A percentile compares a stretch with the other conserved stretches of the same genome.
Conservation (phyloP, 2,329 filamentous ascomycete genomes). For the Epichloe hybrida region DNA sequence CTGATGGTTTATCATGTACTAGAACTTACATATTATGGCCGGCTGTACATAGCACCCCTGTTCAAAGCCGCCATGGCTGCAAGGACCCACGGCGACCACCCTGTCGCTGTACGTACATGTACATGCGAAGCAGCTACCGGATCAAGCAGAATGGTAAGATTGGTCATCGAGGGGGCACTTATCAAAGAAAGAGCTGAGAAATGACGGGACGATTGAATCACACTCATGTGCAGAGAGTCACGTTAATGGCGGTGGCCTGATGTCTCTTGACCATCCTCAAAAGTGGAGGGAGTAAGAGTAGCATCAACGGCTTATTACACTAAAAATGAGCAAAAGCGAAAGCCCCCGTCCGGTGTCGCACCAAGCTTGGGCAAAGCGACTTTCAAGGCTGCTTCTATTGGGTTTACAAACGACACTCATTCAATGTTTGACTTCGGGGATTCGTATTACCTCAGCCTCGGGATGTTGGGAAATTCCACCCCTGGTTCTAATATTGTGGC, state of each 20-base stretch:
- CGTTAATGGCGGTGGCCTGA: too few relatives aligned
- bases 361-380: not conserved
- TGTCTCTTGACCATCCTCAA: too few relatives aligned
- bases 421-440: not conserved
- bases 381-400: not conserved
- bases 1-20: conserved; percentile 6
- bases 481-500: not conserved
- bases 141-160: conserved; percentile 6
- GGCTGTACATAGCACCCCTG: conserved; percentile 2
- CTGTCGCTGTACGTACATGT: not conserved
- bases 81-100: not conserved
- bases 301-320: too few relatives aligned
- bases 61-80: conserved; percentile 4
- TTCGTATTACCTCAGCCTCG: conserved; percentile 1
- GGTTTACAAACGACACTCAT: not conserved
- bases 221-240: too few relatives aligned
- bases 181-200: not conserved
- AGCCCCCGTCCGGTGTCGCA: not conserved
- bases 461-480: not conserved
- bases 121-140: conserved; percentile 1
- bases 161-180: not conserved
- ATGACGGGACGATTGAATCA: not conserved
- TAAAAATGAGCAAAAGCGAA: not conserved
- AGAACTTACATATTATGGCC: conserved; percentile 3
- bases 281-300: too few relatives aligned